Conservation (phyloP, 73 alveolate species). For the Stentor roeselii region DNA sequence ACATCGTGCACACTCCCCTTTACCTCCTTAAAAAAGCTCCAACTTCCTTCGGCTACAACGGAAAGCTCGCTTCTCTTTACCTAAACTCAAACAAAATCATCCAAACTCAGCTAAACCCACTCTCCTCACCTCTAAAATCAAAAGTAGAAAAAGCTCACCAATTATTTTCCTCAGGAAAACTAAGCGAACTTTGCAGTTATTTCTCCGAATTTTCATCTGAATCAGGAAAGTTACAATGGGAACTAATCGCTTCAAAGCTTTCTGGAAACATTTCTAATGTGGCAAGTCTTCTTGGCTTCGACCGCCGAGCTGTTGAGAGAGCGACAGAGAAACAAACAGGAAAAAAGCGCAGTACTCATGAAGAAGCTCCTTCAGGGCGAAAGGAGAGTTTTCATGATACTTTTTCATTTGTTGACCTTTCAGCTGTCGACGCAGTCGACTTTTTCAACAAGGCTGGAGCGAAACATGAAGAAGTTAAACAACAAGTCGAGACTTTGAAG, state of each 20-base stretch:
- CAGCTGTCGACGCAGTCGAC: constrained; percentile 64
- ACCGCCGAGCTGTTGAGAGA: constrained; percentile 43
- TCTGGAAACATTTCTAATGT: constrained; percentile 47
- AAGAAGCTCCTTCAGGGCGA: constrained; percentile 33
- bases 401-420: constrained; percentile 49
- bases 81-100: constrained; percentile 26
- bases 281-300: constrained; percentile 57
- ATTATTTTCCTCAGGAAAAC: neutral
- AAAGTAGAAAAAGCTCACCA: neutral
- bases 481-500: constrained; percentile 2
- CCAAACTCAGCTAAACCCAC: neutral
- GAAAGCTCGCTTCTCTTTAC: constrained; percentile 60
- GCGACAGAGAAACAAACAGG: constrained; percentile 80
- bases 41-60: constrained; percentile 67
- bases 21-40: constrained; percentile 70
- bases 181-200: neutral
- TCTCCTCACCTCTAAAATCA: constrained; percentile 11
- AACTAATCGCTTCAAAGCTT: constrained; percentile 1
- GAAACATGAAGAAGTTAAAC: constrained; percentile 44
- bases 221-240: constrained; percentile 10
- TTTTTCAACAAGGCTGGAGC: constrained; percentile 65
- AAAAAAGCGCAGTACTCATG: constrained; percentile 50
- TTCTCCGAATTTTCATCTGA: neutral
- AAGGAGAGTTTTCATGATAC: constrained; percentile 27
- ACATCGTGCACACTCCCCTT: constrained; percentile 62